Percentiles rank a stretch among this genome's conserved stretches.
Conservation (phyloP, 176 grass and related monocot species). For the Luzula sylvatica region DNA sequence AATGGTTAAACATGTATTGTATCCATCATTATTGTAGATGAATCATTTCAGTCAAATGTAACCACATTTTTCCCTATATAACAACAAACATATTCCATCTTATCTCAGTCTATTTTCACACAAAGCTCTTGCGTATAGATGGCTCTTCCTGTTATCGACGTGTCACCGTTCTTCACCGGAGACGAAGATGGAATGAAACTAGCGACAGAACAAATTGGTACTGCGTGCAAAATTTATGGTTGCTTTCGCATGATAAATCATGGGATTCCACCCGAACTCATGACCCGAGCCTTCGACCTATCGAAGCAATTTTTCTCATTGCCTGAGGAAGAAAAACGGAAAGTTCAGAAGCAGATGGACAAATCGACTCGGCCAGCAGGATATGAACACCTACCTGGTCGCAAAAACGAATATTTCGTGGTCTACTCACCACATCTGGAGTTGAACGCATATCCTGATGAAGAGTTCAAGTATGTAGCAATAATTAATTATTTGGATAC, state of each 20-base stretch:
- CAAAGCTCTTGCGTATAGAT: too few species aligned
- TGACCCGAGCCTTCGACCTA: constrained; percentile 20
- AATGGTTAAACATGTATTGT: too few species aligned
- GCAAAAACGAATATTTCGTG: constrained; percentile 33
- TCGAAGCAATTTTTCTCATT: constrained; percentile 22
- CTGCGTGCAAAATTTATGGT: constrained; percentile 16
- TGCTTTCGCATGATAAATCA: constrained; percentile 28
- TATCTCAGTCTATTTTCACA: too few species aligned
- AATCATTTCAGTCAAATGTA: too few species aligned
- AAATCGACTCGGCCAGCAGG: constrained; percentile 17
- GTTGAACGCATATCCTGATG: constrained; percentile 21
- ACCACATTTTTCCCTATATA: too few species aligned
- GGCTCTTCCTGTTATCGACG: constrained; percentile 6
- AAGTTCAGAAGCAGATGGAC: constrained; percentile 1
- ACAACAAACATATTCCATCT: too few species aligned
- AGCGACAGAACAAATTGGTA: constrained; percentile 4
- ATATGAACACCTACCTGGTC: constrained; percentile 4
- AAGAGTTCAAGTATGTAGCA: constrained; percentile 27
- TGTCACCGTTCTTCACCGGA: constrained; percentile 13
- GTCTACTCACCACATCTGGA: constrained; percentile 8
- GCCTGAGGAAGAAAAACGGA: constrained; percentile 16
- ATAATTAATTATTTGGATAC: too few species aligned
- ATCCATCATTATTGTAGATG: too few species aligned
- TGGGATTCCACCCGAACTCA: constrained; percentile 16
- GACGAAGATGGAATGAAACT: not conserved